Conservation (phyloP, 1,284 basidiomycete genomes). For the Veloporphyrellus conicus region DNA sequence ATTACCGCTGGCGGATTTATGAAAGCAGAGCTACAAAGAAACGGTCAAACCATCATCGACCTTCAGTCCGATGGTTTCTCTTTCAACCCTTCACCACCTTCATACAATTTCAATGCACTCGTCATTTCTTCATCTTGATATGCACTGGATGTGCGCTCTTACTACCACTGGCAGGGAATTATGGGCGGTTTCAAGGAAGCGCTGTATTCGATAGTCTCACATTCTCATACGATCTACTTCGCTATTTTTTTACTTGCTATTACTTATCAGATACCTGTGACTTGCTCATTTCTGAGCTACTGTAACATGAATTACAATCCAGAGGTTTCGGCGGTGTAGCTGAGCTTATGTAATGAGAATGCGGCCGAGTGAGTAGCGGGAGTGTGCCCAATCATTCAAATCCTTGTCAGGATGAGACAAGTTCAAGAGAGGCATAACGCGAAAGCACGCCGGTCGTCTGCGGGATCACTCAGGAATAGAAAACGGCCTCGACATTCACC, state of each 20-base stretch:
- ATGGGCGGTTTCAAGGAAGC: background rate
- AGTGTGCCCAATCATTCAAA: too few species aligned
- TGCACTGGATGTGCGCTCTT: constrained; percentile 7
- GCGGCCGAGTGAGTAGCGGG: too few species aligned
- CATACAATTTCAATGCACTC: constrained; percentile 66
- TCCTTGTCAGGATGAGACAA: constrained; percentile 32
- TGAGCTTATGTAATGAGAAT: constrained; percentile 4
- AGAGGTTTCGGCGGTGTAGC: too few species aligned
- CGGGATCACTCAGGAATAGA: constrained; percentile 54
- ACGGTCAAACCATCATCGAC: constrained; percentile 50
- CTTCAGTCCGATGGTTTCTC: constrained; percentile 47
- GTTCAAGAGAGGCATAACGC: constrained; percentile 49
- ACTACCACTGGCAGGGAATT: background rate
- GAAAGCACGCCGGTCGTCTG: constrained; percentile 57
- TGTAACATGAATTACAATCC: background rate
- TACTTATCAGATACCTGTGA: background rate
- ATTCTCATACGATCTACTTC: too few species aligned
- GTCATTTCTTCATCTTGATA: constrained; percentile 36
- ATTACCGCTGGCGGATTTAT: constrained; percentile 58
- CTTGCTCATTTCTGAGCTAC: background rate
- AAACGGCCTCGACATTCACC: constrained; percentile 25
- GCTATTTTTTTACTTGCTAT: background rate
- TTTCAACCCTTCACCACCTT: constrained; percentile 49
- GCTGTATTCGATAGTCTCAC: background rate
- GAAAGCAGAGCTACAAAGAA: constrained; percentile 53